phyloP scores from a whole-genome alignment of 352 stramenopile genomes.

The Thalassiosira oceanica region DNA sequence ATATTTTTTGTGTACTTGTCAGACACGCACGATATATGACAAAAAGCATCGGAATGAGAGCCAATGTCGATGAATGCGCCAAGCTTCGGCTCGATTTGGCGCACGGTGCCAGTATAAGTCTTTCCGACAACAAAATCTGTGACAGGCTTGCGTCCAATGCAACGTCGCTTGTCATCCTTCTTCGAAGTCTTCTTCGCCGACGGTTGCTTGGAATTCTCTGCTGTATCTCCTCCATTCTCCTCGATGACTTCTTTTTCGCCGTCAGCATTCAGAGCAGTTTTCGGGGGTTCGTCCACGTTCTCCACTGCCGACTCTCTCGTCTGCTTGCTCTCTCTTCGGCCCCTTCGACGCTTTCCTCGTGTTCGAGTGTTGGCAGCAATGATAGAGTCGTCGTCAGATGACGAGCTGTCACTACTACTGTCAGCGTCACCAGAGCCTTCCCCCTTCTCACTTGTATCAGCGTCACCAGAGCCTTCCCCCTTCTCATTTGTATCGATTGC shows the following conservation, averaged over 20 bases:
- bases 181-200: constrained; percentile 46
- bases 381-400: too few relatives aligned
- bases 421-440: too few relatives aligned
- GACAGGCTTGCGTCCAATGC: constrained; percentile 76
- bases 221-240: constrained; percentile 4
- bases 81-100: constrained; percentile 75
- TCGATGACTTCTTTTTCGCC: constrained; percentile 6
- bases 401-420: too few relatives aligned
- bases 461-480: too few relatives aligned
- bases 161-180: constrained; percentile 65
- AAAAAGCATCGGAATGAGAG: constrained; percentile 79
- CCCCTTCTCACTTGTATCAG: too few relatives aligned
- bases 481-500: constrained; percentile 5
- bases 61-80: constrained; percentile 79
- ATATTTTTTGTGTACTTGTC: constrained; percentile 70
- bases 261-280: background rate
- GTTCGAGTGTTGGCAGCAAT: constrained; percentile 28
- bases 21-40: constrained; percentile 69
- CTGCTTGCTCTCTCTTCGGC: constrained; percentile 21
- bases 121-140: constrained; percentile 75
- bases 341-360: constrained; percentile 43
- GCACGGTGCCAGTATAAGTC: constrained; percentile 60
- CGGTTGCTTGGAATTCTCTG: constrained; percentile 2
- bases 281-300: background rate
- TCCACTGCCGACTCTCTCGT: constrained; percentile 11